Percentiles rank a stretch among this genome's conserved stretches.
phyloP scores from a whole-genome alignment of 331 rosid genomes.

The Cucumis variabilis region DNA sequence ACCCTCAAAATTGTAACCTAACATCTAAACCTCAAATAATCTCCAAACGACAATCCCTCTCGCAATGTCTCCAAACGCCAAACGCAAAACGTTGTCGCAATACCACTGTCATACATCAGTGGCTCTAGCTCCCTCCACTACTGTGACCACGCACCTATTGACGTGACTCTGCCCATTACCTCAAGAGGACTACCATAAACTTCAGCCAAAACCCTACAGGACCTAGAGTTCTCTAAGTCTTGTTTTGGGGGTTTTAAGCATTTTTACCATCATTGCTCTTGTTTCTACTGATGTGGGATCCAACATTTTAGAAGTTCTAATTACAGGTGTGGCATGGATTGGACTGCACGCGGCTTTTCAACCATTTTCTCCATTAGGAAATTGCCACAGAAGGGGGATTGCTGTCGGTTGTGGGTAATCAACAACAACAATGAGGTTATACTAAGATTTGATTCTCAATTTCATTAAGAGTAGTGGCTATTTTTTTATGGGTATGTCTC shows the following conservation, averaged over 20 bases:
- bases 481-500: constrained; percentile 9
- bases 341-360: constrained; percentile 76
- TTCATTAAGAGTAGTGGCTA: neutral
- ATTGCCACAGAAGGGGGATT: constrained; percentile 56
- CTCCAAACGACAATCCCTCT: too few species aligned
- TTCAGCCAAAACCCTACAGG: too few species aligned
- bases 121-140: too few species aligned
- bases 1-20: too few species aligned
- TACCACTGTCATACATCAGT: too few species aligned
- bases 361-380: constrained; percentile 66
- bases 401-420: constrained; percentile 65
- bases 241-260: constrained; percentile 47
- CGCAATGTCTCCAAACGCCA: too few species aligned
- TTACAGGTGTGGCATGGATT: constrained; percentile 47
- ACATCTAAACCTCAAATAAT: too few species aligned
- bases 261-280: constrained; percentile 62
- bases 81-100: too few species aligned
- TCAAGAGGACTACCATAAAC: too few species aligned
- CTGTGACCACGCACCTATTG: too few species aligned
- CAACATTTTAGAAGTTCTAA: constrained; percentile 60
- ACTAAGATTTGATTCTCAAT: neutral
- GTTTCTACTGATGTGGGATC: constrained; percentile 69
- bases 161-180: too few species aligned
- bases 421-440: constrained; percentile 31
- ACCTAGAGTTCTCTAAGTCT: too few species aligned